Base-by-base conservation (phyloP, 805 yeast genomes). In the Candida corydali region DNA sequence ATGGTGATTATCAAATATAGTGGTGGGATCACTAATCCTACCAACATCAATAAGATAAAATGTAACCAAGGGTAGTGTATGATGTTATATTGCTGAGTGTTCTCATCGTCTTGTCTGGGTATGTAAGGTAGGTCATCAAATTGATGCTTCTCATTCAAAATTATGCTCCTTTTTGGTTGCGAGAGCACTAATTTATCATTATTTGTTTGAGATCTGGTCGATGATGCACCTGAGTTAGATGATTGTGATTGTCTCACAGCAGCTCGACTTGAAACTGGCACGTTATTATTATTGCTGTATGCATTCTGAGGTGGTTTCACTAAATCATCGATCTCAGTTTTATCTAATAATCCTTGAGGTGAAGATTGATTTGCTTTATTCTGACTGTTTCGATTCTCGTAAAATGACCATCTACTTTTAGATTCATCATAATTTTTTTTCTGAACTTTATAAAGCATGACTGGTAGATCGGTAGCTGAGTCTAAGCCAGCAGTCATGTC, bases 21-120 rank as follows among this genome's bases (percentile, higher is more conserved):
- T 5, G 72, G 72, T 18, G 68, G 68, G 1, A 61, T 46, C 7
- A 66, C 32, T 5, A 65, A 48, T 2, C 65, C 70, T 7, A 57
- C 11, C 3, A 50, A 36, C 65, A 62, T 55, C 50, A 62, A 43
- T 6, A 45, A 9, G 4, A 40, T 20, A 46, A 61, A 63, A 28
- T 38, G 32, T 5, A 35, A n/a, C 53, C 49, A 45, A 7, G 45
- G 17, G 32, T 40, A 48, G 28, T 23, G 15, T n/a, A 12, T 11
- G 8, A 28, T 15, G 25, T 28, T 18, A 15, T 25, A 33, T 23
- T 28, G n/a, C 20, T 35, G 27, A 17, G 11, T 11, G 19, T 17
- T 23, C 19, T 35, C 38, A 8, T 30, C 38, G 10, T 27, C 19
- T 33, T 24, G 23, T 14, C 19, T 16, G 4, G 28, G 28, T 4